These are phyloP conservation scores for Dioscorea dumetorum DNA, from an alignment of 106 monocot genomes.

Conservation along the genomic window DNA sequence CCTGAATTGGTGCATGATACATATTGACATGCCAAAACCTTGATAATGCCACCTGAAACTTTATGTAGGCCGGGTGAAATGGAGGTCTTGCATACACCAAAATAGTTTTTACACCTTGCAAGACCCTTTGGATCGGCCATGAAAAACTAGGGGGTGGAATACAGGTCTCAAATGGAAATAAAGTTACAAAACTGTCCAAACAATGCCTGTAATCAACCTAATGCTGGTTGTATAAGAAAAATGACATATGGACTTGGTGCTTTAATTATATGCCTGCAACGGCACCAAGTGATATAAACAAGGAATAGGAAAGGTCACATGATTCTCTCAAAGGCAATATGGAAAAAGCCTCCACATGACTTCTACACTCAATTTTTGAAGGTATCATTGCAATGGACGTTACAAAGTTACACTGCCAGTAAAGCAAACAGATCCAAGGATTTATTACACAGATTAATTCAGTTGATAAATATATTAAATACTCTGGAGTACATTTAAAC, in stretches of 20 bases:
- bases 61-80: slow-evolving; percentile 16
- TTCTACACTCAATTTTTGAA: not conserved
- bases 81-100: not conserved
- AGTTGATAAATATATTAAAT: not conserved
- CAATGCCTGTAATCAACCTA: not conserved
- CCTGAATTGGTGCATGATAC: not conserved
- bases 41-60: slow-evolving; percentile 2
- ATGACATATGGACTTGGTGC: not conserved
- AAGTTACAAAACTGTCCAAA: not conserved
- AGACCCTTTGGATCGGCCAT: slow-evolving; percentile 12
- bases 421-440: not conserved
- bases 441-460: not conserved
- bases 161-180: not conserved
- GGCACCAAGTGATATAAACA: slow-evolving; percentile 9
- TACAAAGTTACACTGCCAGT: not conserved
- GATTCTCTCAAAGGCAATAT: slow-evolving; percentile 15
- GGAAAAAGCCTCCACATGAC: not conserved
- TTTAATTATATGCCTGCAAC: slow-evolving; percentile 16
- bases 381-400: too few relatives aligned
- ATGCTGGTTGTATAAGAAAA: not conserved
- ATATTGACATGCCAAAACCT: not conserved
- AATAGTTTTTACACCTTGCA: not conserved
- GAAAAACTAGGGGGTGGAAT: not conserved
- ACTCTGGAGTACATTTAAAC: not conserved
- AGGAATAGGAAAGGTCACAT: not conserved